Evolutionary conservation across 192 early-diverging fungal genomes (phyloP), one percentile per base, ranked within the genome.

Genomic region (Backusella parvicylindrica): DNA sequence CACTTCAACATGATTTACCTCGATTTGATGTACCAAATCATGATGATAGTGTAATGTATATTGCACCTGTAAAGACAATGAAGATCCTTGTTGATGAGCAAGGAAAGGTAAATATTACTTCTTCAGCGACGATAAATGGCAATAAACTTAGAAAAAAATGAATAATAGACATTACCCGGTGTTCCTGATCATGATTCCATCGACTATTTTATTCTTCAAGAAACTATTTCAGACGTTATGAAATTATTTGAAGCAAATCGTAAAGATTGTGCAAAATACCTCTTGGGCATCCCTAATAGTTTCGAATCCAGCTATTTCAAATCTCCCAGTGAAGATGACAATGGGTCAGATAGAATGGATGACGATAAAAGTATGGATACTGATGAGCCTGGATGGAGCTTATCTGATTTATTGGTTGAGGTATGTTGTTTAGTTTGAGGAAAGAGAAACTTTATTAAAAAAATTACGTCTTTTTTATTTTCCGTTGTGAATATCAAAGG

Each of bases 201-300:
- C 18, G 36, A 82, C 6, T 89, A 93, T 31, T 92, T 91, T 81
- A 84, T 99, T 50, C 75, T 98, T 71, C 86, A 92, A 75, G 97
- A 98, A 75, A 80, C 93, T 33, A 86, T 94, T 43, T 76, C 84
- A 3, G 98, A 99, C 79, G 92, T 91, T 9, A 77, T 98, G 16
- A 81, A 90, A 38, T 85, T 96, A 65, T 94, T 96, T 60, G 93
- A 95, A 67, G 89, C 89, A 68, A 99, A 99, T 84, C 98, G 97
- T 81, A 95, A 92, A 77, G 96, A 99, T 82, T 93, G 92, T 75
- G 88, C 88, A 70, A 87, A 87, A 53, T 92, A 92, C 71, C 78
- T 97, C 16, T 82, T 94, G 68, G 89, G 89, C 72, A 82, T 96
- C 65, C 82, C 86, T 71, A 83, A 86, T 67, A 84, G 80, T 2